These are phyloP conservation scores for Penicillium crustosum DNA, from an alignment of 2,329 filamentous ascomycete genomes.

Conservation along the genomic window DNA sequence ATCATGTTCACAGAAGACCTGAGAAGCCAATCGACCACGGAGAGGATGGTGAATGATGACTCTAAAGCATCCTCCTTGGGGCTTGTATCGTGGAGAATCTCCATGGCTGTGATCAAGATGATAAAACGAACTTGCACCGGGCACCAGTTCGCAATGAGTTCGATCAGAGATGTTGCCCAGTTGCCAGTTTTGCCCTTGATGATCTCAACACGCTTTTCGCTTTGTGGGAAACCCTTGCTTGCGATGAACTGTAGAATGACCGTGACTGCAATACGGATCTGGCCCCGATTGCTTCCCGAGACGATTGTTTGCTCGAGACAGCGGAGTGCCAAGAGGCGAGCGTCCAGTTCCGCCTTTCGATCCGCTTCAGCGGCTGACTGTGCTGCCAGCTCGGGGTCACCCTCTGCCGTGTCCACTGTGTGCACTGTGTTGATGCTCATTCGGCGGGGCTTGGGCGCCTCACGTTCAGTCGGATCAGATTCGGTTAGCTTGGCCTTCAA, in stretches of 20 bases:
- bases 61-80: slow-evolving; percentile 69
- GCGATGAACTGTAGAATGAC: slow-evolving; percentile 73
- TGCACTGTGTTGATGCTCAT: slow-evolving; percentile 77
- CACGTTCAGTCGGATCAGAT: slow-evolving; percentile 68
- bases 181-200: slow-evolving; percentile 50
- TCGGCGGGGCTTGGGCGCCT: slow-evolving; percentile 64
- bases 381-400: slow-evolving; percentile 64
- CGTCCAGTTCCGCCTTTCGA: slow-evolving; percentile 84
- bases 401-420: slow-evolving; percentile 68
- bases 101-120: slow-evolving; percentile 79
- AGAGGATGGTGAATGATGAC: slow-evolving; percentile 72
- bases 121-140: slow-evolving; percentile 93
- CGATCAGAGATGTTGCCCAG: slow-evolving; percentile 82
- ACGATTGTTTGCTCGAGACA: slow-evolving; percentile 85
- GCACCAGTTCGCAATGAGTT: slow-evolving; percentile 78
- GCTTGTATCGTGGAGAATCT: slow-evolving; percentile 67
- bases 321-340: slow-evolving; percentile 77
- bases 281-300: slow-evolving; percentile 71
- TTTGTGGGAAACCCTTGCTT: slow-evolving; percentile 55
- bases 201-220: slow-evolving; percentile 47
- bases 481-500: slow-evolving; percentile 66
- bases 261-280: slow-evolving; percentile 74
- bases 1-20: slow-evolving; percentile 91
- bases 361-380: slow-evolving; percentile 85
- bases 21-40: slow-evolving; percentile 77